A percentile compares a stretch with the other conserved stretches of the same genome.
Conservation (phyloP, 148 eudicot genomes). For the Rhododendron griersonianum region DNA sequence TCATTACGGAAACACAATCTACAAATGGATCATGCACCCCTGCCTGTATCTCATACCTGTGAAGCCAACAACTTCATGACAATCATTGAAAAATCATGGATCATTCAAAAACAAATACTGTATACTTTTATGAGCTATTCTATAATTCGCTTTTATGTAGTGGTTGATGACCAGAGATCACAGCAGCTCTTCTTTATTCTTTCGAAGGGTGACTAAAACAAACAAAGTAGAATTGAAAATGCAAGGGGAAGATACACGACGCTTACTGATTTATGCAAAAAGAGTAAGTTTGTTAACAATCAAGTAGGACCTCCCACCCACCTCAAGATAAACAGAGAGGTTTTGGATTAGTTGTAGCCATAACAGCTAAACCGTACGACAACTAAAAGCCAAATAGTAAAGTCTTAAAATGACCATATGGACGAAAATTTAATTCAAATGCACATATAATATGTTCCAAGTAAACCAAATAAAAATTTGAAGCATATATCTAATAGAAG, state of each 20-base stretch:
- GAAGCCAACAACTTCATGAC: not conserved
- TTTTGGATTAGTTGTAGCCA: not conserved
- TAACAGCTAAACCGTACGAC: not conserved
- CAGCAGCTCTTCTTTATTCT: not conserved
- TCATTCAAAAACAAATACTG: not conserved
- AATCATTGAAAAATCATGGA: not conserved
- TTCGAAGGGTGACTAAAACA: not conserved
- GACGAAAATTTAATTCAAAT: not conserved
- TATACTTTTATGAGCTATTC: not conserved
- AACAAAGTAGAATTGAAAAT: not conserved
- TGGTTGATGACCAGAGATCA: not conserved
- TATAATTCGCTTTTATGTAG: not conserved
- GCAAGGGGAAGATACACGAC: not conserved
- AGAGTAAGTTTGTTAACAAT: not conserved
- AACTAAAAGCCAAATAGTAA: not conserved
- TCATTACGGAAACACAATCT: conserved; percentile 64
- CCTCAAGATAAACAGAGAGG: not conserved
- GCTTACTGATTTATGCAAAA: not conserved
- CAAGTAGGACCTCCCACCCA: not conserved
- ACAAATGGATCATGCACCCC: conserved; percentile 64
- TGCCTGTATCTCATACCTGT: conserved; percentile 65
- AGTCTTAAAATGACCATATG: not conserved
- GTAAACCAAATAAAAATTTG: not conserved
- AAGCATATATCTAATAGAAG: not conserved
- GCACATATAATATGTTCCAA: not conserved